Evolutionary conservation across 805 yeast species (phyloP).

Genomic region (Tetrapisispora taiwanensis): DNA sequence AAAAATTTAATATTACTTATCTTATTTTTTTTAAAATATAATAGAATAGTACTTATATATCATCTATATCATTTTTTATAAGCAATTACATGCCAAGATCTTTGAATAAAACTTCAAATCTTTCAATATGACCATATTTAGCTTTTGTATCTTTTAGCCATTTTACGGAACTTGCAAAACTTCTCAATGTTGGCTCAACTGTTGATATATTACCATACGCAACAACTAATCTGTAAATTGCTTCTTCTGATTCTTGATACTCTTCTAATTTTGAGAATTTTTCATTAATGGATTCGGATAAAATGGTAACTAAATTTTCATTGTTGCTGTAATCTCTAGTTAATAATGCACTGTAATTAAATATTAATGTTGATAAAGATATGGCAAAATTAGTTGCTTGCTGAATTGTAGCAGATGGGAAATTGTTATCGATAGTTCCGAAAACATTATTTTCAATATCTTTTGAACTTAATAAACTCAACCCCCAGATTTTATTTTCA

Average conservation of each 20-base stretch:
- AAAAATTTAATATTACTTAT: neutral
- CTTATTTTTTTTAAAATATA: neutral
- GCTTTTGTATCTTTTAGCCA: constrained; percentile 22
- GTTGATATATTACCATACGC: constrained; percentile 52
- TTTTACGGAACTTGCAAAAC: constrained; percentile 23
- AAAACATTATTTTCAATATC: constrained; percentile 33
- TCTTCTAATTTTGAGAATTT: constrained; percentile 25
- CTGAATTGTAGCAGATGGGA: constrained; percentile 17
- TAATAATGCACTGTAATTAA: constrained; percentile 38
- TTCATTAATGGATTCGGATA: constrained; percentile 24
- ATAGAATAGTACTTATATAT: too few species aligned
- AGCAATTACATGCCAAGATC: neutral
- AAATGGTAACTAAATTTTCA: constrained; percentile 21
- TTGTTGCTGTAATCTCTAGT: constrained; percentile 19
- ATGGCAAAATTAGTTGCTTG: constrained; percentile 28
- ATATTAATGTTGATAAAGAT: constrained; percentile 40
- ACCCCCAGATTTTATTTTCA: constrained; percentile 38
- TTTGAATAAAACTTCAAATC: constrained; percentile 17
- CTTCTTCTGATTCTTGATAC: constrained; percentile 42
- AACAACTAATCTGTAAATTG: constrained; percentile 53
- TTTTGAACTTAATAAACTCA: constrained; percentile 29
- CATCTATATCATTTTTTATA: too few species aligned
- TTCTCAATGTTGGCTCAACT: constrained; percentile 24
- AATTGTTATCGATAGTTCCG: constrained; percentile 26
- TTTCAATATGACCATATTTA: constrained; percentile 11